Conservation (phyloP, 2,329 filamentous ascomycete genomes). For the Parastagonospora nodorum region DNA sequence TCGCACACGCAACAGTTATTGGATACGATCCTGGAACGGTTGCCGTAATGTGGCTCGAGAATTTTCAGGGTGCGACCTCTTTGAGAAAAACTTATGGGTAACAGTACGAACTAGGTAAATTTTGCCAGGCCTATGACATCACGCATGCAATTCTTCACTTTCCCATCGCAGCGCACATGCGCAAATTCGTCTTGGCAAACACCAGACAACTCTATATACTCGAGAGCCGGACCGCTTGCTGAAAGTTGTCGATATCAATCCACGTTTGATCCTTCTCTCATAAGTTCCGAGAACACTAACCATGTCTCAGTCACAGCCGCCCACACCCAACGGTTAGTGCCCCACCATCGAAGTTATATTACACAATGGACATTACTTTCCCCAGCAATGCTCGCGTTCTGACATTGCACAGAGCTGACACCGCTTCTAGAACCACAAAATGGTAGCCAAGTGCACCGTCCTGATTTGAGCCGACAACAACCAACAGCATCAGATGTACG, state of each 20-base stretch:
- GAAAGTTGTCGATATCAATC: too few species aligned
- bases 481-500: slow-evolving; percentile 10
- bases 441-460: not conserved
- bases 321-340: slow-evolving; percentile 8
- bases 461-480: slow-evolving; percentile 8
- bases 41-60: not conserved
- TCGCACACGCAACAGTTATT: too few species aligned
- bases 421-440: slow-evolving; percentile 2
- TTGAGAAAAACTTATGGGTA: not conserved
- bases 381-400: not conserved
- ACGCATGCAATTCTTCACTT: slow-evolving; percentile 22
- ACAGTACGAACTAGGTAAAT: slow-evolving; percentile 13
- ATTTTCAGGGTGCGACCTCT: too few species aligned
- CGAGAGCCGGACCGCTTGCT: not conserved
- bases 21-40: too few species aligned
- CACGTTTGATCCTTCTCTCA: not conserved
- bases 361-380: not conserved
- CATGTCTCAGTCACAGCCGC: slow-evolving; percentile 15
- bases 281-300: slow-evolving; percentile 1
- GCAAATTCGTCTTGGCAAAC: not conserved
- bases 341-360: not conserved
- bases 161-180: slow-evolving; percentile 10
- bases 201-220: not conserved
- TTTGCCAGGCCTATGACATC: slow-evolving; percentile 23
- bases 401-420: not conserved